Conservation (phyloP, 371 early-diverging fungal species). For the Rhizopus sp. region DNA sequence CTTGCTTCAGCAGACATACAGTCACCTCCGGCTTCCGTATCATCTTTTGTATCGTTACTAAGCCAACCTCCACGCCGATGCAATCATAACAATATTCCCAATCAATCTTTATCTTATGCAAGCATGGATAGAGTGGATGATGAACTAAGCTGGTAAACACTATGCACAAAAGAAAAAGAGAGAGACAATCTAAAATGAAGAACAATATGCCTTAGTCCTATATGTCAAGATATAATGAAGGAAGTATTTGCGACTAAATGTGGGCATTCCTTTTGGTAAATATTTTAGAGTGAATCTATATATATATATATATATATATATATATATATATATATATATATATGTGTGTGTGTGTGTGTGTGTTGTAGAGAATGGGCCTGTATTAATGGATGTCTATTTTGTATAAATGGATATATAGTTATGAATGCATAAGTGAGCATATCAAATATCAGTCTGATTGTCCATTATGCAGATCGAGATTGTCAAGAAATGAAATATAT, state of each 20-base stretch:
- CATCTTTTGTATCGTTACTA: not conserved
- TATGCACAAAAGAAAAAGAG: not conserved
- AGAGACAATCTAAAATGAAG: not conserved
- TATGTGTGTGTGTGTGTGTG: no score
- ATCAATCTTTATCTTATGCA: not conserved
- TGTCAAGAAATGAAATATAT: constrained; percentile 67
- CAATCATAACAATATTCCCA: not conserved
- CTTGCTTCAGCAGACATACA: not conserved
- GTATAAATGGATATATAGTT: constrained; percentile 35
- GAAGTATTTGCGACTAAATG: constrained; percentile 82
- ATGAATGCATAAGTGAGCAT: constrained; percentile 74
- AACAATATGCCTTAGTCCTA: constrained; percentile 46
- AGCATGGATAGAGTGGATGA: constrained; percentile 8
- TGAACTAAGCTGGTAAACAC: constrained; percentile 15
- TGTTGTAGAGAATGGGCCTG: no score
- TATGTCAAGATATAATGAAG: constrained; percentile 73
- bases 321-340: no score
- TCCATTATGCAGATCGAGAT: constrained; percentile 67
- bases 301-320: no score
- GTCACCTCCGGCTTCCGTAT: not conserved
- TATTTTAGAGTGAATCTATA: not conserved
- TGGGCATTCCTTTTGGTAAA: constrained; percentile 87
- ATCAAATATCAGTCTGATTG: constrained; percentile 62
- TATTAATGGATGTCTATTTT: not conserved
- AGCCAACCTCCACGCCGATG: not conserved